Evolutionary conservation across 306 rosid species (phyloP).

Genomic region (Vicia faba): DNA sequence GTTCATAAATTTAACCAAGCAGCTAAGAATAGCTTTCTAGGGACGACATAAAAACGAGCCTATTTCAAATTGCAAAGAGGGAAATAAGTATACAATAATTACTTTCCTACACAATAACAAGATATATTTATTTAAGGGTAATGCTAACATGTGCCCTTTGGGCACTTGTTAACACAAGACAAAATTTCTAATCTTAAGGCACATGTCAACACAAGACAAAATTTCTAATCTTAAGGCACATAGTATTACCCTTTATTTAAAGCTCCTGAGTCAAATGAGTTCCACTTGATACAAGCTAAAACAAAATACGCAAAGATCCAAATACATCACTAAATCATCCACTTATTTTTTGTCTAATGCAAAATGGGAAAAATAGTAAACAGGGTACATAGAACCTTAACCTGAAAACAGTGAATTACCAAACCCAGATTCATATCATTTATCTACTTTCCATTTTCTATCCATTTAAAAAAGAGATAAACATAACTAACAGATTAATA

Average conservation of each 20-base stretch:
- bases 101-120: neutral
- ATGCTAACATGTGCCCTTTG: no score
- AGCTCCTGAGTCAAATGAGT: conserved; percentile 23
- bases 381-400: conserved; percentile 40
- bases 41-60: neutral
- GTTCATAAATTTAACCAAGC: conserved; percentile 25
- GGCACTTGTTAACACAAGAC: no score
- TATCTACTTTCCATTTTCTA: no score
- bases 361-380: conserved; percentile 34
- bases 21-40: conserved; percentile 32
- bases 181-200: no score
- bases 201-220: no score
- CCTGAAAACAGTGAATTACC: conserved; percentile 28
- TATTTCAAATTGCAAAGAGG: neutral
- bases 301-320: neutral
- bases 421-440: no score
- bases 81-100: neutral
- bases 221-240: no score
- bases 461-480: no score
- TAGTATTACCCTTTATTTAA: no score
- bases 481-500: no score
- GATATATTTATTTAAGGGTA: no score
- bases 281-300: conserved; percentile 24
- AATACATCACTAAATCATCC: conserved; percentile 30
- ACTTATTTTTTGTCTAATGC: conserved; percentile 20